Base-by-base conservation (phyloP, 2,329 filamentous ascomycete genomes). In the Alternaria sp. region DNA sequence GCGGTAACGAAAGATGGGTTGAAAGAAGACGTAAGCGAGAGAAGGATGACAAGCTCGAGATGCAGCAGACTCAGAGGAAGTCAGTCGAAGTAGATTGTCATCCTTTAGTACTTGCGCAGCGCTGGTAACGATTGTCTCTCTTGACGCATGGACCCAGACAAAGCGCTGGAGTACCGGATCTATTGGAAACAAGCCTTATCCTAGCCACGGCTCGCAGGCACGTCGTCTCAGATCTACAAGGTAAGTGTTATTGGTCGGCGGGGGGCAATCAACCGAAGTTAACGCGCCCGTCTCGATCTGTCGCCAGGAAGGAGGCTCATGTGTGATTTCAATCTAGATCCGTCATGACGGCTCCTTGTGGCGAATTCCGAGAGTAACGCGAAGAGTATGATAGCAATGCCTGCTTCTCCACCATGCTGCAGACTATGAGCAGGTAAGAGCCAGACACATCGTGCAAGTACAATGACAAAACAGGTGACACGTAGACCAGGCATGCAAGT, bases 181-280 rank as follows among this genome's bases (percentile, higher is more conserved):
- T 74, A 77, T 75, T 75, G 67, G 61, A 62, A 71, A 71, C 69
- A 71, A 72, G 69, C 73, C 73, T 74, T 75, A 74, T 73, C 73
- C 73, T 72, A 76, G 73, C 65, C 62, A 71, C 72, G 70, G 70
- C 64, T 71, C 62, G 66, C 65, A 74, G 66, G 69, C 55, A 71
- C 62, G 69, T 67, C 62, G 69, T 67, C 66, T 70, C 62, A 67
- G 72, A 75, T 73, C 60, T 68, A 53, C 66, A 57, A 47, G 41
- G 41, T 53, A 59, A 61, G 63, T 67, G 64, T 65, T 57, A 77
- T 74, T 76, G 71, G 72, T 54, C 65, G 69, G 68, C 64, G 69
- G 64, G 65, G 70, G n/a, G 67, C 65, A 75, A 69, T 70, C 68
- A 69, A 69, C 72, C 76, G 70, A 75, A 71, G 69, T 68, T 64